Evolutionary conservation across 164 flowering plant genomes (phyloP), one percentile per base, ranked within the genome.

Genomic region (Piper longum): DNA sequence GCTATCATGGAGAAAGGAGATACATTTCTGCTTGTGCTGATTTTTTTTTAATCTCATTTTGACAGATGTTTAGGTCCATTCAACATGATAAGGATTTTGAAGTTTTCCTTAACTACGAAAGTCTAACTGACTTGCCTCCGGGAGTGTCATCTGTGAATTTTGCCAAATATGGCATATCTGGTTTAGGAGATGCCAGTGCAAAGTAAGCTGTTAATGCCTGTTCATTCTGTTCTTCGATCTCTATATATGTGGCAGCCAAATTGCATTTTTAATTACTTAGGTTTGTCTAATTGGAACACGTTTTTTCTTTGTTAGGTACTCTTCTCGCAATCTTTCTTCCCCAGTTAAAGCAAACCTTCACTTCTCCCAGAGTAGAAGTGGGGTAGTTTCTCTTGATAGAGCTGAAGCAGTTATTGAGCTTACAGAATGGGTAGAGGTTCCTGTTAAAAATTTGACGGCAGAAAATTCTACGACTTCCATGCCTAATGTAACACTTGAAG

Each of bases 341-440:
- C 99, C 99, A 60, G 82, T 95, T 72, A 91, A 91, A 78, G 86
- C 96, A 65, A 95, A 72, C 74, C 66, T 91, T 65, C 99, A 95
- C 74, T 91, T 89, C 78, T 84, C 96, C 68, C 85, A 91, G 42
- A 83, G 96, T 75, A 85, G 96, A 80, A 89, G 96, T 71, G 99
- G 96, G 62, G 63, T 87, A 40, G 76, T 95, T 71, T 82, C 89
- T 44, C 70, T 95, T 72, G 96, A 89, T 78, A 81, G 90, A 43
- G 96, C 96, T 71, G 96, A 95, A 66, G 96, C 98, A 67, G 83
- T 84, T 60, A 74, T 95, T 74, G 96, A 95, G 78, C 77, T 87
- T 66, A 75, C 99, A 13, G 98, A 95, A 73, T 91, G 99, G 98
- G 88, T 95, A 16, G 95, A 95, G 72, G 87, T 91, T 72, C 91